Base-by-base conservation (phyloP, 768 basidiomycete genomes). In the Phlegmacium glaucopus region DNA sequence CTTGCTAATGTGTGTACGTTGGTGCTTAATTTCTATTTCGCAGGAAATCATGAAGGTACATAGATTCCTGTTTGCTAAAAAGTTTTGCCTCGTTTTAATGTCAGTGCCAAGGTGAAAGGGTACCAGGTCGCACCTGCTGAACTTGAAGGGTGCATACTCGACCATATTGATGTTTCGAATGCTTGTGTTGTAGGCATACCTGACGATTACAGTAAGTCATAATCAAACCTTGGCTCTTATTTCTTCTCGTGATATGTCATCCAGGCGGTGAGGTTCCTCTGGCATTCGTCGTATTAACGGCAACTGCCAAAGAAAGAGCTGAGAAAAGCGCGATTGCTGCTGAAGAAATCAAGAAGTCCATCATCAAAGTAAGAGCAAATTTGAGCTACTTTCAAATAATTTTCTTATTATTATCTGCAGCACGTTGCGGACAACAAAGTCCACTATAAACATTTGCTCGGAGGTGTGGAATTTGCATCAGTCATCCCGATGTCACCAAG, bases 81-180 rank as follows among this genome's bases (percentile, higher is more conserved):
- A 30, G 6, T 28, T 15, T 28, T 27, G 39, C 22, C 44, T 8
- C 16, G 32, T 9, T 35, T 68, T 67, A 64, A 70, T 61, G 67
- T 69, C 12, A 62, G 30, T 32, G 8, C 75, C 56, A 71, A 85
- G 67, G 80, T 83, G 36, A 75, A 67, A 56, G 86, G 87, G 2
- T 84, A 83, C 59, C 85, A 88, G 58, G 85, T 88, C 1, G 83
- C 86, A 1, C 86, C 85, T 2, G 84, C 86, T 4, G 85, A 86
- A 52, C 68, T 87, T 8, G 85, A 87, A 56, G 85, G 78, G 15
- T 82, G 82, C 49, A 56, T 85, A n/a, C 60, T 85, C 18, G 74
- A 69, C 37, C 80, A 86, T 52, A 63, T 74, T 1, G 83, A 83
- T 53, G 77, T 87, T 17, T 69, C 71, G 4, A 78, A 83, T 36